Base-by-base conservation (phyloP, 2,329 filamentous ascomycete species). In the Sporothrix euskadiensis region DNA sequence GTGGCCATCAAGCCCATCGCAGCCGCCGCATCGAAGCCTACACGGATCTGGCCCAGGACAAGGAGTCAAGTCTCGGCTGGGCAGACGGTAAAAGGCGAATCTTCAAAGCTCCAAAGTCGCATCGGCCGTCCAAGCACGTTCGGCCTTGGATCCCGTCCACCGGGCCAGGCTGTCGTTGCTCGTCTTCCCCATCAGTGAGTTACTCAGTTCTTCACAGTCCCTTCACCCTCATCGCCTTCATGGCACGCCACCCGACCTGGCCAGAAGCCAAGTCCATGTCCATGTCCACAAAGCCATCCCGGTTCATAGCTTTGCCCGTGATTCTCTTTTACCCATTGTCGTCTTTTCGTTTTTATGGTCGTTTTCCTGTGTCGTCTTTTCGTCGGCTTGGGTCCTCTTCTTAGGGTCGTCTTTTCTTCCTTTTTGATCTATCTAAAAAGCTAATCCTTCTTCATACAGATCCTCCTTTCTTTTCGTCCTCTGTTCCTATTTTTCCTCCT, bases 91-190 rank as follows among this genome's bases (percentile, higher is more conserved):
- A 61, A 61, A 19, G 26, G 52, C 52, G 35, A 59, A 19, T 9
- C 41, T 47, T 2, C 44, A 49, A 35, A 35, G 35, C 35, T 35
- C 35, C 5, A 49, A 49, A 49, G 14, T 49, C 44, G 44, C 16
- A 63, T 47, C 30, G 6, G 63, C 41, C 59, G 59, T 22, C 59
- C 63, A 49, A 49, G 63, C 41, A 63, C 35, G 16, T 49, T 56
- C 69, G 69, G 69, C 69, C 69, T 59, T 61, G 35, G 69, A 30
- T 59, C 69, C 69, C 69, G 69, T 71, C 69, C 59, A 59, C 69
- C 69, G 69, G 69, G 69, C 61, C 69, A 35, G 12, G 16, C 39
- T 32, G 52, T 56, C 52, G 10, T 26, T 26, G 10, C 9, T 14
- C 10, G 8, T 22, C 4, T 12, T 7, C 9, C 52, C 22, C 12